Base-by-base conservation (phyloP, 305 asterid genomes). In the Withania somnifera region DNA sequence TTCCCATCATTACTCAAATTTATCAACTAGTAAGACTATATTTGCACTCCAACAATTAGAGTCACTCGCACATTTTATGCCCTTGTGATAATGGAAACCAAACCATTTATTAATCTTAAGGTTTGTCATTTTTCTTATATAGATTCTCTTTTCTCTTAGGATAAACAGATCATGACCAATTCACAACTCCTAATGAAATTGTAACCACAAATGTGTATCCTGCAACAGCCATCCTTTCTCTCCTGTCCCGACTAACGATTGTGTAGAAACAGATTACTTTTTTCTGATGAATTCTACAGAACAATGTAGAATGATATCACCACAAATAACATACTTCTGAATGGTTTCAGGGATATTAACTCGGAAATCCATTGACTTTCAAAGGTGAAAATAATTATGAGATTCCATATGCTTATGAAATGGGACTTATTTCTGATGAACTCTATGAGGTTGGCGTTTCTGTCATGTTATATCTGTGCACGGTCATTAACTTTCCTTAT, bases 341-440 rank as follows among this genome's bases (percentile, higher is more conserved):
- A 36, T 36, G 7, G 6, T 69, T 73, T 50, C 42, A 86, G 88
- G 88, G 88, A 3, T 83, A 86, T 57, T 32, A 81, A 58, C 66
- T 86, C 3, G 88, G 86, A 22, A 83, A 86, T 73, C 57, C 86
- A 2, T 0, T 0, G 26, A 86, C 83, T 38, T 84, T 56, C 50
- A 10, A 20, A 3, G 83, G 75, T 9, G 79, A 77, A 82, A 28
- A 38, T 2, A 20, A 63, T 73, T 82, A 80, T 54, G 32, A 7
- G 69, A 83, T 83, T 66, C 86, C 79, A 30, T 87, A 17, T 80
- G 87, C 86, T 84, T 73, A 87, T 81, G 82, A 84, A 80, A 87
- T 87, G 89, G 87, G 83, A 47, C 84, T 87, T 51, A 82, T 87
- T 34, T 82, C 89, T 47, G 85, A 87, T 15, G 87, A 87, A 83